A percentile compares a stretch with the other conserved stretches of the same genome.
phyloP scores from a whole-genome alignment of 768 basidiomycete genomes.

The Hortiboletus campestris region DNA sequence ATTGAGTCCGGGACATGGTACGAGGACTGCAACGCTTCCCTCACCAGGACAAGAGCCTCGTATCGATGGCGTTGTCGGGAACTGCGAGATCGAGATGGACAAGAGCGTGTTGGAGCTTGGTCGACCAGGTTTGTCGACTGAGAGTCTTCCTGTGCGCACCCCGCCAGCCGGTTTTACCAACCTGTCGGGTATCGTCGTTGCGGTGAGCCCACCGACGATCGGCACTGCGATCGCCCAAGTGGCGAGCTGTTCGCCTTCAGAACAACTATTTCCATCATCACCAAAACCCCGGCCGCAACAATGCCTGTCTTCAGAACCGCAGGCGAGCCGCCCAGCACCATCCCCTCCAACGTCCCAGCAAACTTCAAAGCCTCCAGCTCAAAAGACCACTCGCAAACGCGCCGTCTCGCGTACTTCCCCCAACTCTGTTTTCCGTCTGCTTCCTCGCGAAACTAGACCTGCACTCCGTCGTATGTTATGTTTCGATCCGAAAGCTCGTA shows the following conservation, averaged over 20 bases:
- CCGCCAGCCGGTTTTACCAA: slow-evolving; percentile 3
- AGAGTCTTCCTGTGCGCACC: slow-evolving; percentile 47
- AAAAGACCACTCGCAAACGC: slow-evolving; percentile 35
- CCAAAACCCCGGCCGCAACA: slow-evolving; percentile 4
- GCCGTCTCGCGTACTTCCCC: slow-evolving; percentile 27
- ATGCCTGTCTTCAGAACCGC: slow-evolving; percentile 16
- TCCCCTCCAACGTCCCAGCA: slow-evolving; percentile 12
- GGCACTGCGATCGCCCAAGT: not conserved
- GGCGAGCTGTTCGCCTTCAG: slow-evolving; percentile 1
- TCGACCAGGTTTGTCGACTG: slow-evolving; percentile 74
- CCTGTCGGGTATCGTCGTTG: not conserved
- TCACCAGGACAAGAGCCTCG: slow-evolving; percentile 1
- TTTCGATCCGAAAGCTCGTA: slow-evolving; percentile 84
- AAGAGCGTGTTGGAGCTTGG: slow-evolving; percentile 74
- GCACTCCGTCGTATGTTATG: slow-evolving; percentile 92
- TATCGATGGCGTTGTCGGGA: not conserved
- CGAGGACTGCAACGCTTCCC: slow-evolving; percentile 37
- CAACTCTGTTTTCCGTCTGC: slow-evolving; percentile 93
- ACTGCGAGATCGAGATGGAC: slow-evolving; percentile 48
- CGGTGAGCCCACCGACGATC: slow-evolving; percentile 5
- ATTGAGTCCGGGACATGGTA: slow-evolving; percentile 22
- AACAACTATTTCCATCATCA: slow-evolving; percentile 6
- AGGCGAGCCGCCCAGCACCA: slow-evolving; percentile 27
- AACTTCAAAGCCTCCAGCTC: slow-evolving; percentile 43
- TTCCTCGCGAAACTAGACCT: slow-evolving; percentile 89